Base-by-base conservation (phyloP, 306 rosid species). In the Quercus dentata region DNA sequence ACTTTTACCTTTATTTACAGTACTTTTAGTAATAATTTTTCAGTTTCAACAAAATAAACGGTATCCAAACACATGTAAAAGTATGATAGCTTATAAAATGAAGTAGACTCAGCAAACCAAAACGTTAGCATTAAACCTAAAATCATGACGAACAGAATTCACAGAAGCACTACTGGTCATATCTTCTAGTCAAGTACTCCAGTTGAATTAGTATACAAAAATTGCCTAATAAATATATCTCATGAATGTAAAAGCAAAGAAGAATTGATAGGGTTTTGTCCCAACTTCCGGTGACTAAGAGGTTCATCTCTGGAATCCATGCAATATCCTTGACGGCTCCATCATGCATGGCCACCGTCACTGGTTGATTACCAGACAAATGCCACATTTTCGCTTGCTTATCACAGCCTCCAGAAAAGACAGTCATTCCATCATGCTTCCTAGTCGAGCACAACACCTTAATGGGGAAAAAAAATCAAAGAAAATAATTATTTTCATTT, bases 331-430 rank as follows among this genome's bases (percentile, higher is more conserved):
- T 91, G 63, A 92, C 83, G 28, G 99, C 92, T 4, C 90, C 94
- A 70, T 94, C 99, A 65, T 94, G 99, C 99, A 94, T 89, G 18
- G 95, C 97, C 58, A 91, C 95, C 52, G 99, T 91, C 87, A 91
- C 38, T 23, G 97, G 80, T 76, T 94, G 97, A 70, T 91, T 91
- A 63, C 95, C 97, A 44, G 97, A 89, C 49, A 78, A 87, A 23
- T 97, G 92, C 97, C 99, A 94, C 97, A 94, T 94, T 83, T 94
- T 92, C 49, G 85, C 99, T 86, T 94, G 99, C 83, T 94, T 94
- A 78, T 94, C 97, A 38, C 99, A 94, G 18, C 99, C 95, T 74
- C 96, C 97, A 54, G 99, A 91, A 80, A 92, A 94, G 59, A 91
- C 97, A 4, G 99, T 91, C 1, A 94, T 87, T 55, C 97, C 99